Evolutionary conservation across 768 basidiomycete species (phyloP), one percentile per base, ranked within the genome.

Genomic region (Suillus decipiens): DNA sequence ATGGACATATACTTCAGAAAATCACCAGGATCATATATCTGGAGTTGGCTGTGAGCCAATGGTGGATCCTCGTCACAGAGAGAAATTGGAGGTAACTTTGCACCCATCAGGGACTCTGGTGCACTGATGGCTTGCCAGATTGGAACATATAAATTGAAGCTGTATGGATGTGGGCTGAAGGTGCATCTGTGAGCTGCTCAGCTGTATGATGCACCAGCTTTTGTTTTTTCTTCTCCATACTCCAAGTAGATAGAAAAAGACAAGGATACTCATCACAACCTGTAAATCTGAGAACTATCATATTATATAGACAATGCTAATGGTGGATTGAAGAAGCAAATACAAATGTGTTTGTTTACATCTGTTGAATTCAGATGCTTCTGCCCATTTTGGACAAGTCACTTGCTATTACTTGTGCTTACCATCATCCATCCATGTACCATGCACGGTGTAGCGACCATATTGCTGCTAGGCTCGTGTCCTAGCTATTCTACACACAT

Each of bases 301-400:
- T 47, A 47, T 22, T 3, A 2, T n/a, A n/a, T n/a, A n/a, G n/a
- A n/a, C n/a, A n/a, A n/a, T n/a, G n/a, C n/a, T n/a, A n/a, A n/a
- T n/a, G n/a, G n/a, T n/a, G 47, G 6, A 50, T 50, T 15, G 5
- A 28, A 50, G 24, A 50, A 50, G 48, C n/a, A n/a, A n/a, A n/a
- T n/a, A n/a, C n/a, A n/a, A n/a, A n/a, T 47, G 45, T 4, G 24
- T 50, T 50, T 50, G 48, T 50, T 50, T 50, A 9, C 7, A 50
- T 28, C 24, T 50, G 48, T 50, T 50, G 48, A 50, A 50, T 50
- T 28, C 14, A 50, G 48, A 50, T n/a, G n/a, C n/a, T n/a, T n/a
- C n/a, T n/a, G n/a, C n/a, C n/a, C 47, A 24, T 47, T 24, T 47
- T 47, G 45, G 45, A 47, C 45, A 22, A 47, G 45, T 47, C 45